phyloP scores from a whole-genome alignment of 805 yeast genomes.

The Wickerhamiella azymoides region DNA sequence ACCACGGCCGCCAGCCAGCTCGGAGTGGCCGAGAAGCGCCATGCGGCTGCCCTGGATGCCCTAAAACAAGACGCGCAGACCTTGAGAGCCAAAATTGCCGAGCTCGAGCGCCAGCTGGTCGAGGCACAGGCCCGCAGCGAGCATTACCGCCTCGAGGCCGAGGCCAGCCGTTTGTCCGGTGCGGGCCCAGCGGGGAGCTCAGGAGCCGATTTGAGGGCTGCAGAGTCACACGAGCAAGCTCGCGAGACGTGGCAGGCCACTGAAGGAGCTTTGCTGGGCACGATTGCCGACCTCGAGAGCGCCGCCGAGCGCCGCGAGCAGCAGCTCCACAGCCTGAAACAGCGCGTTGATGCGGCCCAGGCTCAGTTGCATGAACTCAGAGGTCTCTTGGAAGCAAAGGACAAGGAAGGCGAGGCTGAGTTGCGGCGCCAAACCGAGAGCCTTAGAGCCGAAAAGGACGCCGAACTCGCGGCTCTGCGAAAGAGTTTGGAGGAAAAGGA shows the following conservation, averaged over 20 bases:
- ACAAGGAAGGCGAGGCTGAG: neutral
- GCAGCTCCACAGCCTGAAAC: neutral
- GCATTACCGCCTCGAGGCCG: neutral
- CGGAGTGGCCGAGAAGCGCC: conserved; percentile 9
- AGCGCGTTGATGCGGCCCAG: conserved; percentile 7
- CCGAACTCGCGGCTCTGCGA: neutral
- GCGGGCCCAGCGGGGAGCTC: no score
- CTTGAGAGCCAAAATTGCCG: conserved; percentile 29
- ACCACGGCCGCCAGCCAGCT: conserved; percentile 15
- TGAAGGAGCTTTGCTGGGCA: conserved; percentile 38
- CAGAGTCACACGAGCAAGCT: conserved; percentile 41
- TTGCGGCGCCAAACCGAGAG: no score
- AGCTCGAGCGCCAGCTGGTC: conserved; percentile 9
- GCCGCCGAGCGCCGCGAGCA: conserved; percentile 12
- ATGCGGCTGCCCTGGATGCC: conserved; percentile 2
- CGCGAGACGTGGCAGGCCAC: conserved; percentile 73
- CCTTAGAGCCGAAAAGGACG: neutral
- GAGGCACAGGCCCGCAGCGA: neutral
- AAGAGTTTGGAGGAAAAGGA: neutral
- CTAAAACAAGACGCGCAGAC: conserved; percentile 29
- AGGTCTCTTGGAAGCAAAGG: conserved; percentile 6
- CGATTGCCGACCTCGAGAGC: conserved; percentile 25
- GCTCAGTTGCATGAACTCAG: neutral
- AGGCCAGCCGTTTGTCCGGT: no score
- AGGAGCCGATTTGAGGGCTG: no score